Evolutionary conservation across 441 rosid species (phyloP).

Genomic region (Euphorbia celastroides): DNA sequence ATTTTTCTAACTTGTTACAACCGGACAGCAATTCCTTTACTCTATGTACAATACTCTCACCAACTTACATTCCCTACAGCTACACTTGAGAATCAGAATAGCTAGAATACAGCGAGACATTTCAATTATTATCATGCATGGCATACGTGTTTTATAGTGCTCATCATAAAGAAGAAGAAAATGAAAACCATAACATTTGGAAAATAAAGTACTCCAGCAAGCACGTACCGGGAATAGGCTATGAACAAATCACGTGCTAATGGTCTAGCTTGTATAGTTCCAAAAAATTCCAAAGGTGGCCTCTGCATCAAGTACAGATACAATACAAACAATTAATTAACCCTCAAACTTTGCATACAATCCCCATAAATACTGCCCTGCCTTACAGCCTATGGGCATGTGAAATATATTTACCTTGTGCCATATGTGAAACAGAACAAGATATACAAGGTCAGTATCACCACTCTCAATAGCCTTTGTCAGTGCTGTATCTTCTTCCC

Average conservation of each 20-base stretch:
- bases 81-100: not conserved
- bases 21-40: not conserved
- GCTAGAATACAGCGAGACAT: not conserved
- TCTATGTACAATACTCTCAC: not conserved
- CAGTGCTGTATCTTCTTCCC: conserved; percentile 96
- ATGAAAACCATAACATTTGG: not conserved
- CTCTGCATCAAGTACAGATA: conserved; percentile 48
- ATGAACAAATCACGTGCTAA: conserved; percentile 83
- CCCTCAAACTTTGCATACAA: not conserved
- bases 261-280: conserved; percentile 81
- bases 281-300: conserved; percentile 77
- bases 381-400: not conserved
- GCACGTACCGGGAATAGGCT: conserved; percentile 63
- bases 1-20: not conserved
- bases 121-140: not conserved
- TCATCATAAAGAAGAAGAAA: not conserved
- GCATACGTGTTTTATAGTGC: not conserved
- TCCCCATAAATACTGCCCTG: not conserved
- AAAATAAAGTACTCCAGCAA: not conserved
- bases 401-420: conserved; percentile 50
- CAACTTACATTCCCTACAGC: not conserved
- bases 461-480: conserved; percentile 94
- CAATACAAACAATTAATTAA: conserved; percentile 4
- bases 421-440: conserved; percentile 95
- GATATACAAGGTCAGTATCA: conserved; percentile 91